phyloP scores from a whole-genome alignment of 805 yeast genomes.

The Jamesozyma jinghongensis region DNA sequence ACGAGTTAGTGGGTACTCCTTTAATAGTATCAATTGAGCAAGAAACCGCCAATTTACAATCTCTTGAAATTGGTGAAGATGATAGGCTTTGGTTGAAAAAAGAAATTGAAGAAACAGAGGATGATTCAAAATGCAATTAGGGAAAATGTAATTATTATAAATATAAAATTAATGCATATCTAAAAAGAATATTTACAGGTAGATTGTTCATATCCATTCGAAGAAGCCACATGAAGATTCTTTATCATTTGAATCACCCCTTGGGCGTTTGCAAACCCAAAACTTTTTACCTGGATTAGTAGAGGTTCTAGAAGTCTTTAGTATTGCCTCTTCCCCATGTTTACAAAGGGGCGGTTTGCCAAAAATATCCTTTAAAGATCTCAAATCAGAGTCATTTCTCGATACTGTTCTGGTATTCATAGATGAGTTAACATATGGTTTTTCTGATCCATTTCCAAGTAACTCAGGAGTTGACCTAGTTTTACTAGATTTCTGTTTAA shows the following conservation, averaged over 20 bases:
- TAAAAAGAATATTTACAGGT: too few species aligned
- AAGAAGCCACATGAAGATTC: constrained; percentile 44
- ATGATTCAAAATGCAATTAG: constrained; percentile 3
- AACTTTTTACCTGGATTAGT: constrained; percentile 42
- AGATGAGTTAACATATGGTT: not conserved
- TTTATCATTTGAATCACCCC: constrained; percentile 22
- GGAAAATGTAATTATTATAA: not conserved
- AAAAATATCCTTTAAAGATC: constrained; percentile 13
- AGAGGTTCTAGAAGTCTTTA: constrained; percentile 38
- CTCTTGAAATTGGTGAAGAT: constrained; percentile 20
- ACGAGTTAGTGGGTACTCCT: constrained; percentile 23
- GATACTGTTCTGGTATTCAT: not conserved
- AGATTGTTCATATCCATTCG: constrained; percentile 39
- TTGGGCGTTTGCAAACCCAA: constrained; percentile 42
- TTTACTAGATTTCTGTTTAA: too few species aligned
- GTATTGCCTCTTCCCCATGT: constrained; percentile 38
- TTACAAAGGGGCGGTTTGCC: constrained; percentile 38
- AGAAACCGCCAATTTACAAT: constrained; percentile 14
- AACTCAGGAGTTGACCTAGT: too few species aligned
- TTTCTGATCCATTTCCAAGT: not conserved
- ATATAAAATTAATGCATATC: too few species aligned
- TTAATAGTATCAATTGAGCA: constrained; percentile 17
- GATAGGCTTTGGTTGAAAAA: constrained; percentile 23
- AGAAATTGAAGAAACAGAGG: constrained; percentile 15
- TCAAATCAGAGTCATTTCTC: not conserved